These are phyloP conservation scores for Fusarium sp. DNA, from an alignment of 2,329 filamentous ascomycete species.

Conservation along the genomic window DNA sequence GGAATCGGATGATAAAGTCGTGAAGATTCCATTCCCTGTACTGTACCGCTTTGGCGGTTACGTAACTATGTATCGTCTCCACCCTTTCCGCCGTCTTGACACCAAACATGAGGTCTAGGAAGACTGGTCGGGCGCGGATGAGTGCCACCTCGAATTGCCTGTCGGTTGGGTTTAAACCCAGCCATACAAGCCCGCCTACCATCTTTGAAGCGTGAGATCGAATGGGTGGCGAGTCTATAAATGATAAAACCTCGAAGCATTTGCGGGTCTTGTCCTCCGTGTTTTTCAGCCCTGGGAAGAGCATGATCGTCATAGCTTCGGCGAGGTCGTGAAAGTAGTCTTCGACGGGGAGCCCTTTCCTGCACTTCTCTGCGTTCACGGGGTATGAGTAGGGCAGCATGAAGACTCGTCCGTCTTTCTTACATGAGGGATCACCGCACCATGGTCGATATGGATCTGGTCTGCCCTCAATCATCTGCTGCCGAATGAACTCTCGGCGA, in stretches of 20 bases:
- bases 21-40: slow-evolving; percentile 9
- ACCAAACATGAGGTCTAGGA: slow-evolving; percentile 36
- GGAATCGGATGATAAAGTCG: slow-evolving; percentile 40
- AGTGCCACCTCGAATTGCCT: slow-evolving; percentile 20
- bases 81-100: slow-evolving; percentile 9
- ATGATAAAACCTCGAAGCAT: slow-evolving; percentile 34
- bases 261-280: slow-evolving; percentile 21
- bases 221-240: slow-evolving; percentile 43
- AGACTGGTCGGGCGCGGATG: slow-evolving; percentile 10
- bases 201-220: slow-evolving; percentile 1
- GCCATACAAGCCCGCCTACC: background rate
- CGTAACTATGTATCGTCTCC: slow-evolving; percentile 19
- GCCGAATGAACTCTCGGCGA: slow-evolving; percentile 26
- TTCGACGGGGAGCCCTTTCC: slow-evolving; percentile 8
- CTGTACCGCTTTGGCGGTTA: background rate
- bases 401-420: slow-evolving; percentile 17
- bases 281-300: slow-evolving; percentile 22
- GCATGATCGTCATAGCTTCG: slow-evolving; percentile 14
- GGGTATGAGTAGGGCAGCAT: slow-evolving; percentile 16
- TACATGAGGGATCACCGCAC: slow-evolving; percentile 34
- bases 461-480: slow-evolving; percentile 37
- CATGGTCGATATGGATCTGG: slow-evolving; percentile 25
- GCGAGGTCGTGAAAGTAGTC: slow-evolving; percentile 38
- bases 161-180: background rate
- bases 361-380: slow-evolving; percentile 10